Percentiles rank a stretch among this genome's conserved stretches.
phyloP scores from a whole-genome alignment of 768 basidiomycete species.

The Coprinopsis sp. region DNA sequence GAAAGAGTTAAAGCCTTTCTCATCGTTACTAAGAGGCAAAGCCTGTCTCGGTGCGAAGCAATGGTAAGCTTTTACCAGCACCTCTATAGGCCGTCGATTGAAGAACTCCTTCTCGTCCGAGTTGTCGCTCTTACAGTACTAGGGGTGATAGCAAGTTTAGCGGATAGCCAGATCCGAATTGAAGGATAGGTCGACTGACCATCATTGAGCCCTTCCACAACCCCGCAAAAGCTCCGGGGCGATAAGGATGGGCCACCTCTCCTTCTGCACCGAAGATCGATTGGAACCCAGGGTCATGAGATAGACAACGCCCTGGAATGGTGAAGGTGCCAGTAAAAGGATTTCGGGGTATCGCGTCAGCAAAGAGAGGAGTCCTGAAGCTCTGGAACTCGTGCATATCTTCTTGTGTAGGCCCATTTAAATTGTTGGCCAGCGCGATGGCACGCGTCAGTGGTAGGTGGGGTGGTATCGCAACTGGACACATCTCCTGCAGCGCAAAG shows the following conservation, averaged over 20 bases:
- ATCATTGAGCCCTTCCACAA: conserved; percentile 60
- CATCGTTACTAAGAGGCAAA: conserved; percentile 16
- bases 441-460: conserved; percentile 49
- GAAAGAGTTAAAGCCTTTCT: conserved; percentile 10
- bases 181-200: conserved; percentile 31
- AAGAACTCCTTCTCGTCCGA: conserved; percentile 24
- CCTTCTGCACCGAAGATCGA: conserved; percentile 11
- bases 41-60: conserved; percentile 38
- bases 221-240: conserved; percentile 47
- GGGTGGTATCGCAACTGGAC: conserved; percentile 38
- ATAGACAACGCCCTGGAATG: conserved; percentile 12
- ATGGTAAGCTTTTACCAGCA: conserved; percentile 40
- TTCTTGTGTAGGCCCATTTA: conserved; percentile 49
- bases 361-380: conserved; percentile 45
- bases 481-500: conserved; percentile 47
- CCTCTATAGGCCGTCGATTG: conserved; percentile 48
- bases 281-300: conserved; percentile 16
- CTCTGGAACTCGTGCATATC: conserved; percentile 42
- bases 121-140: not conserved
- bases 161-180: no score
- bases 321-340: conserved; percentile 20
- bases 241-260: conserved; percentile 13
- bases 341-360: conserved; percentile 32
- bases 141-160: not conserved
- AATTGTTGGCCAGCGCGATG: conserved; percentile 38